These are phyloP conservation scores for Blastocystis sp. DNA, from an alignment of 352 stramenopile species.

Conservation along the genomic window DNA sequence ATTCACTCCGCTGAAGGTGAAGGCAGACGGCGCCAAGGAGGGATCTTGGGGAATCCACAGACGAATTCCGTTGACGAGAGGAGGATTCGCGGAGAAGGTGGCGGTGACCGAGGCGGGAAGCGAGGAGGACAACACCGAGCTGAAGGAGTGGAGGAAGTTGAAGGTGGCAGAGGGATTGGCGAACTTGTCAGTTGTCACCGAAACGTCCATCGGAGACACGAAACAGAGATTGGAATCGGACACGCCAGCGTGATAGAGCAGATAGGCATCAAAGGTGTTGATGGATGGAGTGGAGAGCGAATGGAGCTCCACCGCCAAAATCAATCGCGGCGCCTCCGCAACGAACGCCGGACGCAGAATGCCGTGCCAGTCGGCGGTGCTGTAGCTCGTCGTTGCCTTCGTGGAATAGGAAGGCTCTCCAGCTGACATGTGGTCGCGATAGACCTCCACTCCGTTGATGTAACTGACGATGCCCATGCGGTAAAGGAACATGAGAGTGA, in stretches of 20 bases:
- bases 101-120: neutral
- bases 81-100: neutral
- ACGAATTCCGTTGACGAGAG: neutral
- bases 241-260: neutral
- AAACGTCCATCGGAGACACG: neutral
- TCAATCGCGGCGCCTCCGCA: neutral
- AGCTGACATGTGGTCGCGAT: conserved; percentile 27
- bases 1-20: neutral
- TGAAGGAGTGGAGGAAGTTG: neutral
- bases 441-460: conserved; percentile 37
- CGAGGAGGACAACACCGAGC: neutral
- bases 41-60: neutral
- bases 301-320: conserved; percentile 11
- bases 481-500: neutral
- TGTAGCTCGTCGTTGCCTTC: neutral
- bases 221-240: neutral
- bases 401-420: neutral
- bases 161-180: neutral
- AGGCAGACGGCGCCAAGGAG: neutral
- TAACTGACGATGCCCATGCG: conserved; percentile 21
- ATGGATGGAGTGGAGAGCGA: neutral
- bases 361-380: neutral
- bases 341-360: neutral
- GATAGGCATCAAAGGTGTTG: neutral
- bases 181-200: neutral